Conservation (phyloP, 768 basidiomycete species). For the Dictyophora rubrovolvata region DNA sequence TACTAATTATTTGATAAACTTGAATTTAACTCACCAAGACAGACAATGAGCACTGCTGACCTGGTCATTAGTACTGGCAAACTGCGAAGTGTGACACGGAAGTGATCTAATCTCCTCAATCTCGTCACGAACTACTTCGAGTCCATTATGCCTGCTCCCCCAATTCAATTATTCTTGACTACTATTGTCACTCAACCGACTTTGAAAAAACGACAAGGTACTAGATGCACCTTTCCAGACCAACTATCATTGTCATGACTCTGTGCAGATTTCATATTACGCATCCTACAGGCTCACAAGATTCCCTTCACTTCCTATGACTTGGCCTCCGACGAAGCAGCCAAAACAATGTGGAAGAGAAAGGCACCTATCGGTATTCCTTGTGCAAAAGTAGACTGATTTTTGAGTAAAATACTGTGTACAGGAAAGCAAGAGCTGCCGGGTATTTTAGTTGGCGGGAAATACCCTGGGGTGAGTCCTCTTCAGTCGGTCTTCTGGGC, state of each 20-base stretch:
- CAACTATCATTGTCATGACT: background rate
- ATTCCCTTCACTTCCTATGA: conserved; percentile 76
- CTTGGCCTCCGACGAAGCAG: conserved; percentile 73
- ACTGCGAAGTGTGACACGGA: background rate
- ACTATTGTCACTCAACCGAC: conserved; percentile 77
- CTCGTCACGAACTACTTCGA: background rate
- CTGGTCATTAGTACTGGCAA: conserved; percentile 4
- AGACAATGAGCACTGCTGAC: conserved; percentile 64
- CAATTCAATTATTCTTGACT: conserved; percentile 76
- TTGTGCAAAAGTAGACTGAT: background rate
- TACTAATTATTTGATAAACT: background rate
- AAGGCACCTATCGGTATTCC: conserved; percentile 57
- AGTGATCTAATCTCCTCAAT: background rate
- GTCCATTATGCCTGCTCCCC: conserved; percentile 60
- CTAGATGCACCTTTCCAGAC: conserved; percentile 3
- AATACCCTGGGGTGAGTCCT: conserved; percentile 59
- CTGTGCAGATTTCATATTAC: conserved; percentile 61
- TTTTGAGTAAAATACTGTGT: conserved; percentile 7
- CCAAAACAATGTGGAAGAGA: conserved; percentile 71
- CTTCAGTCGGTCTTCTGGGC: background rate
- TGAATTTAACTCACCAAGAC: conserved; percentile 34
- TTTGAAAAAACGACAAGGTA: conserved; percentile 73
- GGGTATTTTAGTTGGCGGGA: conserved; percentile 70
- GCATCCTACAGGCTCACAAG: conserved; percentile 79
- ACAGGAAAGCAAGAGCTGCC: conserved; percentile 78